Conservation (phyloP, 306 rosid species). For the Psophocarpus tetragonolobus region DNA sequence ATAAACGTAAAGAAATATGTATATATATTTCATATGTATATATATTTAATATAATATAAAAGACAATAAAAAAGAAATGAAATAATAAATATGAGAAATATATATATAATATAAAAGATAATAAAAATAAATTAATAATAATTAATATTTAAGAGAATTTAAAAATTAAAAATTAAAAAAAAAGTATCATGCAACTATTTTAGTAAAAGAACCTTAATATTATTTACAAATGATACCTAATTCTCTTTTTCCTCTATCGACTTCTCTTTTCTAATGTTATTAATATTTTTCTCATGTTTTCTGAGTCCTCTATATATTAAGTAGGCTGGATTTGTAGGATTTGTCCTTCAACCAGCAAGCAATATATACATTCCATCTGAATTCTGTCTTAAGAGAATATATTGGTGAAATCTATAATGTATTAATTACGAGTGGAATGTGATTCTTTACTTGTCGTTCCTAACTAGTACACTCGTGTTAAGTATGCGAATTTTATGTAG, state of each 20-base stretch:
- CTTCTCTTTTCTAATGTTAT: neutral
- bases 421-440: neutral
- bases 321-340: conserved; percentile 3
- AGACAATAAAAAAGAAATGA: no score
- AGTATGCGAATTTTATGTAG: neutral
- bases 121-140: neutral
- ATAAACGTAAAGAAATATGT: no score
- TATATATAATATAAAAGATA: neutral
- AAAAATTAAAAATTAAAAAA: neutral
- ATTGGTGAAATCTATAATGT: neutral
- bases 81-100: no score
- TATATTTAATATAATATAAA: no score
- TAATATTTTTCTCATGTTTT: neutral
- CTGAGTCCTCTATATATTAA: neutral
- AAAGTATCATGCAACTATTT: neutral
- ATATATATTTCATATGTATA: no score
- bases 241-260: neutral
- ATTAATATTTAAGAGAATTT: neutral
- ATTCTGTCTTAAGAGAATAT: neutral
- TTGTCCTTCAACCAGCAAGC: conserved; percentile 4
- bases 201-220: neutral
- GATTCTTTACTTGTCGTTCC: neutral
- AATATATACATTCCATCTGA: neutral
- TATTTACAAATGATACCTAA: neutral
- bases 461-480: neutral